Conservation (phyloP, 2,329 filamentous ascomycete species). For the Chrysoporthe deuterocubensis region DNA sequence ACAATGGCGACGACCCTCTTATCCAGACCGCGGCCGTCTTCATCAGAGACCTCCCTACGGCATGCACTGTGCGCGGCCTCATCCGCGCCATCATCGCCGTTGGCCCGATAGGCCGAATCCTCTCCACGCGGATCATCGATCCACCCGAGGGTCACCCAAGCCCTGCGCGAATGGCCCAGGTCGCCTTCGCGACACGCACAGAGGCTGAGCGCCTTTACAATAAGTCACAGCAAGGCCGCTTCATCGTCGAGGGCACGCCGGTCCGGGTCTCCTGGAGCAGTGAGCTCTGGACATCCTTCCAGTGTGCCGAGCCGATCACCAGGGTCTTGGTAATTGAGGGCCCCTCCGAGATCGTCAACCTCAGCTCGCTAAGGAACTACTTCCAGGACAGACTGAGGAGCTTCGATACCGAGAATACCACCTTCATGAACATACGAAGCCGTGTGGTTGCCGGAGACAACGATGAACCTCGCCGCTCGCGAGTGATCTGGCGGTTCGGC, state of each 20-base stretch:
- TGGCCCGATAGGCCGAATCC: slow-evolving; percentile 14
- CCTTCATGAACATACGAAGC: neutral
- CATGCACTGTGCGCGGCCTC: slow-evolving; percentile 13
- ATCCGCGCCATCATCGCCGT: slow-evolving; percentile 17
- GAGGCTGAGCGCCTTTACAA: neutral
- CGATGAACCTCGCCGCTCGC: neutral
- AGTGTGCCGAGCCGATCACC: neutral
- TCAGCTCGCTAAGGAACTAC: neutral
- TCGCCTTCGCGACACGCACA: neutral
- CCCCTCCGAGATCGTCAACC: neutral
- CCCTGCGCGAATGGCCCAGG: neutral
- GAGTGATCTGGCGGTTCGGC: slow-evolving; percentile 13
- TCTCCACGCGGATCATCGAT: slow-evolving; percentile 2
- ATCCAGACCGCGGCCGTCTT: neutral
- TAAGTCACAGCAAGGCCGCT: neutral
- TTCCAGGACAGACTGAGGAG: neutral
- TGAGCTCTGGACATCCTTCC: neutral
- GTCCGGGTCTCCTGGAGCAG: neutral
- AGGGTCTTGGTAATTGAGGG: neutral
- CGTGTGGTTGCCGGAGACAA: neutral
- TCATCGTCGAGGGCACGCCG: neutral
- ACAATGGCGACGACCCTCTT: neutral
- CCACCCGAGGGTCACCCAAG: neutral
- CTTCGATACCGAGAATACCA: neutral
- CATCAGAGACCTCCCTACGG: neutral